Conservation (phyloP, 2,329 filamentous ascomycete genomes). For the Colletotrichum sp. region DNA sequence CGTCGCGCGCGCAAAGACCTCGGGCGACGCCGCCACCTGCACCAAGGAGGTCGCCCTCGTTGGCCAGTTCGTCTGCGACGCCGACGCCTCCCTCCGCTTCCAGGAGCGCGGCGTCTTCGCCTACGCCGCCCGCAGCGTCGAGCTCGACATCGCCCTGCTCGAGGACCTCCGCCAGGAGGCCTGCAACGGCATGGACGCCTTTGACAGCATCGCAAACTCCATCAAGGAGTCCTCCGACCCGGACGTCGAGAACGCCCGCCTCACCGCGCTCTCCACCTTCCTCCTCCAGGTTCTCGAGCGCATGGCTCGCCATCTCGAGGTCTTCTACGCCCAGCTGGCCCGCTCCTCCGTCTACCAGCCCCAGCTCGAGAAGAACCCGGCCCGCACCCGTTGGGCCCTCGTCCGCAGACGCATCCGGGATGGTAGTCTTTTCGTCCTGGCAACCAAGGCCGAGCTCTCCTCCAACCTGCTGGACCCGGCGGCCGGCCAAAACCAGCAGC, state of each 20-base stretch:
- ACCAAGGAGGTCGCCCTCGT: constrained; percentile 55
- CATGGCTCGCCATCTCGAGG: constrained; percentile 55
- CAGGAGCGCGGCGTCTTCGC: constrained; percentile 56
- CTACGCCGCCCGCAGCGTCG: constrained; percentile 53
- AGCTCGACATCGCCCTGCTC: constrained; percentile 57
- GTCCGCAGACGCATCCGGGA: constrained; percentile 53
- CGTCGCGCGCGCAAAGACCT: constrained; percentile 47
- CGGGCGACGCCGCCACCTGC: constrained; percentile 47
- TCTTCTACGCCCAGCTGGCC: constrained; percentile 57
- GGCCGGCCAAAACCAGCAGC: constrained; percentile 27
- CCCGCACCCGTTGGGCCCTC: constrained; percentile 56
- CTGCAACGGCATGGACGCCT: constrained; percentile 60
- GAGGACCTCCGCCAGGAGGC: constrained; percentile 58
- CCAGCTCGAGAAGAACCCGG: constrained; percentile 57
- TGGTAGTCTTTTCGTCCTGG: constrained; percentile 56
- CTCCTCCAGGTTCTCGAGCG: constrained; percentile 57
- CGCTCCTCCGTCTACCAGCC: constrained; percentile 55
- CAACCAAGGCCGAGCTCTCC: constrained; percentile 40
- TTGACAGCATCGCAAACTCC: constrained; percentile 46
- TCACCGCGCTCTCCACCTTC: constrained; percentile 47
- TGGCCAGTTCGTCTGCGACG: constrained; percentile 53
- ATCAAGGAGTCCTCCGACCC: constrained; percentile 32
- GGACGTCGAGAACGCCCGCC: constrained; percentile 39
- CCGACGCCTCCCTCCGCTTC: constrained; percentile 48
- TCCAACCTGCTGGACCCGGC: constrained; percentile 28